Base-by-base conservation (phyloP, 768 basidiomycete species). In the Pleurotus eryngii region DNA sequence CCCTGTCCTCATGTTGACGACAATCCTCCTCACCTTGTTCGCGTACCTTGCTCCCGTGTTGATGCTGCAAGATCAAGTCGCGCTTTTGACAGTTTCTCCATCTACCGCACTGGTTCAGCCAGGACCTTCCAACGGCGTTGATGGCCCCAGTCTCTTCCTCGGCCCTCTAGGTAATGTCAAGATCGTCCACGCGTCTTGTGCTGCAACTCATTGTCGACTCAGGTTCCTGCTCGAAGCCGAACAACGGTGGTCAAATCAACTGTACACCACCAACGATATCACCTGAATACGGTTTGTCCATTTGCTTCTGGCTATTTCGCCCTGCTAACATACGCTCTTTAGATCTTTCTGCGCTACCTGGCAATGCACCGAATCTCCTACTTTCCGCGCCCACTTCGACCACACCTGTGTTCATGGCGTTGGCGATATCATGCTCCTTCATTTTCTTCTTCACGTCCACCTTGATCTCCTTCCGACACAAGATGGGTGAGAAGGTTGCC, bases 281-380 rank as follows among this genome's bases (percentile, higher is more conserved):
- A 15, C 85, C 90, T 1, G 61, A 70, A 46, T 92, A 89, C 63
- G 83, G 90, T 89, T 60, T 49, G 80, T 69, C 12, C 20, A 47
- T 48, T 14, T 51, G 48, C 35, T 18, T 14, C 22, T 24, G 17
- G 51, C 18, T 37, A 15, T 35, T 4, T 3, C 17, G 35, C 42
- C 54, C 18, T 12, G 17, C 35, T 53, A 49, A 30, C 57, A 20
- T 49, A 39, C 20, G 37, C n/a, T 51, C 42, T 49, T n/a, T 57
- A 92, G 90, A 91, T 65, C 70, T 86, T n/a, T 81, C 84, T 4
- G 81, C 76, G 5, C 78, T 92, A 46, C 84, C 87, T 0, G 60
- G 61, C 9, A 81, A 79, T 49, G 78, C 83, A 0, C 85, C 89
- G 0, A 72, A 73, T 43, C 71, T 82, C 39, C 65, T 84, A 5